phyloP scores from a whole-genome alignment of 2,329 filamentous ascomycete species.

The Emmonsiellopsis sp. region DNA sequence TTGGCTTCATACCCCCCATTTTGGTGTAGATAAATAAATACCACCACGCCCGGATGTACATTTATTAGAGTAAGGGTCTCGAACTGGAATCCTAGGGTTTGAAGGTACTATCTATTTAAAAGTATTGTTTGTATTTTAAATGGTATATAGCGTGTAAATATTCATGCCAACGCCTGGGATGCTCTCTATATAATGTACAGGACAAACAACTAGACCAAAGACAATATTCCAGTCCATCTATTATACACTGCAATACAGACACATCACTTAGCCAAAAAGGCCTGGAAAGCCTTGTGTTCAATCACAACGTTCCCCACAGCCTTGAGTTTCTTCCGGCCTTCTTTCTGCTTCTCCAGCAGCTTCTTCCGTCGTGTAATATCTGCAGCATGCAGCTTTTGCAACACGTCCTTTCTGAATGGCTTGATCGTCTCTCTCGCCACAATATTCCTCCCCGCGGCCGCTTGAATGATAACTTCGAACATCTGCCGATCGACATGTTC shows the following conservation, averaged over 20 bases:
- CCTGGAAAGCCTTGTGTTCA: constrained; percentile 90
- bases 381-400: constrained; percentile 84
- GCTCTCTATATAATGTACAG: not conserved
- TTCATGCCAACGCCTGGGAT: not conserved
- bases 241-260: not conserved
- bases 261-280: constrained; percentile 71
- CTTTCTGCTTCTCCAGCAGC: constrained; percentile 92
- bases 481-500: constrained; percentile 93
- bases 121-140: too few relatives aligned
- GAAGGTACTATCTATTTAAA: too few relatives aligned
- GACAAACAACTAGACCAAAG: too few relatives aligned
- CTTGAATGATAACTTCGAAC: constrained; percentile 95
- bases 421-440: constrained; percentile 92
- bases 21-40: not conserved
- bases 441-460: constrained; percentile 69
- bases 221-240: not conserved
- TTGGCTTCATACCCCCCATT: not conserved
- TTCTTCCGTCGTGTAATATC: constrained; percentile 78
- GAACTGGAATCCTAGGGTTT: too few relatives aligned
- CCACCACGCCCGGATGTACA: not conserved
- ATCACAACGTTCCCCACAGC: constrained; percentile 80
- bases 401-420: constrained; percentile 89
- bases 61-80: not conserved
- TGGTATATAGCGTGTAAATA: too few relatives aligned
- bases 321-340: constrained; percentile 77